Base-by-base conservation (phyloP, 139 green algal species). In the Ettlia oleoabundans region DNA sequence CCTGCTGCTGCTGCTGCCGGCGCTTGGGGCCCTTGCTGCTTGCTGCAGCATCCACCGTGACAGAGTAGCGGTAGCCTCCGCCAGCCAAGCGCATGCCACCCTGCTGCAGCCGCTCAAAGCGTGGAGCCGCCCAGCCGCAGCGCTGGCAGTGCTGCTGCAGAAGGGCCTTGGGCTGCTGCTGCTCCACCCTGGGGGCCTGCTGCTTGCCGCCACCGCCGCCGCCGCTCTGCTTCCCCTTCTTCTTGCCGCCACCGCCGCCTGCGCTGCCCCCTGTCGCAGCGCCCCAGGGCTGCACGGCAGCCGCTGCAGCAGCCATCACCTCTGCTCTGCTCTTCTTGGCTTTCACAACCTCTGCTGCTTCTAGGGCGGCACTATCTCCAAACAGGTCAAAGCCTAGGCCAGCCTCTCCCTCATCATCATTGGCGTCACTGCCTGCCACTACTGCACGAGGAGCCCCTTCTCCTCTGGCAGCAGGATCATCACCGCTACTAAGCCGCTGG, bases 81-180 rank as follows among this genome's bases (percentile, higher is more conserved):
- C 79, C 62, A 40, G 75, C 68, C 62, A 92, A 61, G 8, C 74
- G 78, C 43, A 87, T 72, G 6, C 88, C 90, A 47, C 94, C 93
- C 22, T 82, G 64, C 6, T 71, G 55, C 38, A 94, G 82, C 76
- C 84, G 89, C 74, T 94, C 89, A 85, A 93, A 98, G 5, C 86
- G 89, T 1, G 95, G 94, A 30, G 91, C 85, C 22, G 83, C 76
- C 92, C 86, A 93, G 38, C 85, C 78, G 62, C 69, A 32, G 30
- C 89, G 89, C 74, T 95, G 90, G 88, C 95, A 98, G 74, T 91
- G 86, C 93, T 97, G 92, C 82, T 96, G 90, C 76, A 98, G 90
- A 66, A 96, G 72, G 22, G 93, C 90, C 76, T 95, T 95, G 43
- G 94, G 95, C 62, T 87, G 75, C 78, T 92, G 84, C 42, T 82